Evolutionary conservation across 202 grass and related monocot species (phyloP).

Genomic region (Zoysia matrella): DNA sequence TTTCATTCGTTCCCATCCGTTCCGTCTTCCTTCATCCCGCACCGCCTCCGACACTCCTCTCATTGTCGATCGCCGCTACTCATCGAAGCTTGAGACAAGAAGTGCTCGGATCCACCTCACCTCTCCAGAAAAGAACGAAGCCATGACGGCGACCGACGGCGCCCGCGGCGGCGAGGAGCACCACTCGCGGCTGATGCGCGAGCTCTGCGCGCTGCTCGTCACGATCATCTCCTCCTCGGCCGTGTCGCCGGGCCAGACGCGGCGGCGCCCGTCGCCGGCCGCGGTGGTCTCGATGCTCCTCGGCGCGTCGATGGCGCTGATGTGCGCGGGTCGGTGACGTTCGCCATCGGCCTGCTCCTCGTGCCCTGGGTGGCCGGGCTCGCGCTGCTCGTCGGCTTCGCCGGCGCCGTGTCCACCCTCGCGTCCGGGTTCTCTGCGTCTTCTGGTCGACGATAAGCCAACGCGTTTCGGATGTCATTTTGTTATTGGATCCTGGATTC

Average conservation of each 20-base stretch:
- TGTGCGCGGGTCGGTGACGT: slow-evolving; percentile 87
- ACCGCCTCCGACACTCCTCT: no score
- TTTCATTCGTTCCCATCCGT: no score
- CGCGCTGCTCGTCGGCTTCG: slow-evolving; percentile 63
- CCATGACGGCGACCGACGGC: slow-evolving; percentile 29
- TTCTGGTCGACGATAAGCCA: no score
- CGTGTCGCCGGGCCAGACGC: not conserved
- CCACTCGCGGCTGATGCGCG: slow-evolving; percentile 60
- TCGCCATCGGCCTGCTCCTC: slow-evolving; percentile 82
- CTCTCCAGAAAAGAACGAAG: no score
- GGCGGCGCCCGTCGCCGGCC: slow-evolving; percentile 37
- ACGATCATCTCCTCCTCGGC: slow-evolving; percentile 45
- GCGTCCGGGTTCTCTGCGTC: slow-evolving; percentile 48
- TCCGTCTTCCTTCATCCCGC: no score
- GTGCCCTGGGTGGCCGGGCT: slow-evolving; percentile 85
- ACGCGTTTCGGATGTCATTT: no score
- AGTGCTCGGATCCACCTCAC: no score
- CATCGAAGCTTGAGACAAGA: no score
- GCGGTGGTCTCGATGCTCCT: slow-evolving; percentile 66
- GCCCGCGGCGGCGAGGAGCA: slow-evolving; percentile 38
- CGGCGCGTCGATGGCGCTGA: slow-evolving; percentile 75
- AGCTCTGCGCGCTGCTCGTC: slow-evolving; percentile 70
- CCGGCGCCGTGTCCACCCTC: slow-evolving; percentile 62
- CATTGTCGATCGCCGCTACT: no score
- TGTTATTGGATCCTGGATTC: no score